Conservation (phyloP, 2,329 filamentous ascomycete genomes). For the Coniella lustricola region DNA sequence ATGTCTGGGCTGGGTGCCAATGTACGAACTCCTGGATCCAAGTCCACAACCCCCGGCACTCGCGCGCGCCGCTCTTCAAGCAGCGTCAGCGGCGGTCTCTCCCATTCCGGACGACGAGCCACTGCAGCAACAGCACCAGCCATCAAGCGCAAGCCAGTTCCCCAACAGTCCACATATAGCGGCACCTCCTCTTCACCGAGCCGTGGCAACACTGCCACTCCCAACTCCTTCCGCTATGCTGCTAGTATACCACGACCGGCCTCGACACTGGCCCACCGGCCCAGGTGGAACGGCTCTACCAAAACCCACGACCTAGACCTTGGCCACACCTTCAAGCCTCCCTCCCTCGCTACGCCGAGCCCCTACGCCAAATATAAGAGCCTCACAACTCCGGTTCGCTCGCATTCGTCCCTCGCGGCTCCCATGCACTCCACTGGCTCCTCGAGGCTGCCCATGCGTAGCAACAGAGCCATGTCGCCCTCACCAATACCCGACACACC, state of each 20-base stretch:
- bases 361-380: constrained; percentile 44
- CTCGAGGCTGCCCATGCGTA: constrained; percentile 44
- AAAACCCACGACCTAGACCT: constrained; percentile 57
- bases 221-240: constrained; percentile 31
- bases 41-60: constrained; percentile 28
- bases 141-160: constrained; percentile 34
- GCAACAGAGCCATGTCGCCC: constrained; percentile 38
- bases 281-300: constrained; percentile 65
- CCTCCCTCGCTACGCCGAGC: constrained; percentile 53
- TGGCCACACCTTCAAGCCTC: constrained; percentile 62
- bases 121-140: constrained; percentile 39
- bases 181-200: constrained; percentile 25
- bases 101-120: constrained; percentile 39
- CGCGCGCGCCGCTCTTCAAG: constrained; percentile 37
- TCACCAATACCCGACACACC: constrained; percentile 41
- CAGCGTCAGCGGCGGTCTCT: constrained; percentile 34
- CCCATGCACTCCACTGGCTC: constrained; percentile 26
- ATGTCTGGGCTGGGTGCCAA: constrained; percentile 45
- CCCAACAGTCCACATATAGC: constrained; percentile 40
- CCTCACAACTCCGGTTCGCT: constrained; percentile 28
- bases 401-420: constrained; percentile 32
- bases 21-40: constrained; percentile 22
- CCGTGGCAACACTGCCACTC: constrained; percentile 42
- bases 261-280: constrained; percentile 47
- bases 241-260: constrained; percentile 36